Conservation (phyloP, 306 rosid genomes). For the Trifolium pratense region DNA sequence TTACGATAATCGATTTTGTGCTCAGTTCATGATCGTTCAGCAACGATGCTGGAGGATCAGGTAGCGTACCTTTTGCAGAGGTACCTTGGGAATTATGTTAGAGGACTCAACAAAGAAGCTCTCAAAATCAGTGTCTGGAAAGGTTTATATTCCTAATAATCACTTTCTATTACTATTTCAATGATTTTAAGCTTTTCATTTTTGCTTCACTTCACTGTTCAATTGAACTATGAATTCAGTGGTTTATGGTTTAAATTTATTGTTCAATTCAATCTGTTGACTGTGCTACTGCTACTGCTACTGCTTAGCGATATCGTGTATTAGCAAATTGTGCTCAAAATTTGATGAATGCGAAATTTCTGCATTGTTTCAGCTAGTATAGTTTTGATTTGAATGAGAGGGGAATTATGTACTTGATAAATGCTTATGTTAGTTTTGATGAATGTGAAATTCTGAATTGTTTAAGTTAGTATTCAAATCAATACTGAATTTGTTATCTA, state of each 20-base stretch:
- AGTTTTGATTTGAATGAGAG: constrained; percentile 26
- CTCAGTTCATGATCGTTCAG: constrained; percentile 44
- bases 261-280: constrained; percentile 28
- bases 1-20: constrained; percentile 29
- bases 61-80: constrained; percentile 92
- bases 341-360: constrained; percentile 23
- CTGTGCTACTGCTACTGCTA: too few relatives aligned
- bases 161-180: neutral
- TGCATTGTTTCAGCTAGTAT: constrained; percentile 2
- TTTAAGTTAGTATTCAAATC: too few relatives aligned
- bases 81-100: constrained; percentile 96
- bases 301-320: neutral
- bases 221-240: constrained; percentile 34
- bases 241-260: constrained; percentile 23
- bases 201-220: constrained; percentile 15
- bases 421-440: neutral
- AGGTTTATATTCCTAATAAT: constrained; percentile 53
- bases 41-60: constrained; percentile 96
- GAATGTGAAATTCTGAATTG: too few relatives aligned
- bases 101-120: constrained; percentile 92
- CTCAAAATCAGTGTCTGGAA: constrained; percentile 98
- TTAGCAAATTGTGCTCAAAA: constrained; percentile 2
- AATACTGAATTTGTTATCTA: constrained; percentile 14
- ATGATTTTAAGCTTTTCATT: neutral
- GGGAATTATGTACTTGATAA: neutral